These are phyloP conservation scores for Crithidia thermophila DNA, from an alignment of 208 protist species.

Conservation along the genomic window DNA sequence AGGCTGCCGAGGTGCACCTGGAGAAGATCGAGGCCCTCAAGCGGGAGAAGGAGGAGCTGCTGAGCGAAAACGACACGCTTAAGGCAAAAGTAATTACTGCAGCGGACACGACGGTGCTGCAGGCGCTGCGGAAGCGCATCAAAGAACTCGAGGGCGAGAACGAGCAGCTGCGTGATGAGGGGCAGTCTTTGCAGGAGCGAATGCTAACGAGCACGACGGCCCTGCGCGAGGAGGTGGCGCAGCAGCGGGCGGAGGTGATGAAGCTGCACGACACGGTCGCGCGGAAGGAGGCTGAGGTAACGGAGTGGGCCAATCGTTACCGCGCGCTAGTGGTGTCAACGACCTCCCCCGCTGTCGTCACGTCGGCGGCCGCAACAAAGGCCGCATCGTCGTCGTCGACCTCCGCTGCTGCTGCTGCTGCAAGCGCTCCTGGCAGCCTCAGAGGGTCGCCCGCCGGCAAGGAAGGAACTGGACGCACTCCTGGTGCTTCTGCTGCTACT, in stretches of 20 bases:
- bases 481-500: not conserved
- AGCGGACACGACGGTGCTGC: slow-evolving; percentile 43
- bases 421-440: not conserved
- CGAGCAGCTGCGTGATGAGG: slow-evolving; percentile 49
- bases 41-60: slow-evolving; percentile 52
- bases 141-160: slow-evolving; percentile 52
- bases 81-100: slow-evolving; percentile 37
- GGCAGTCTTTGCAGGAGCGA: slow-evolving; percentile 50
- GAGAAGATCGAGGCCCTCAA: slow-evolving; percentile 53
- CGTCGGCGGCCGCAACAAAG: no score
- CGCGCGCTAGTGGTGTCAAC: slow-evolving; percentile 24
- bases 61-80: slow-evolving; percentile 43
- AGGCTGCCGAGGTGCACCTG: slow-evolving; percentile 56
- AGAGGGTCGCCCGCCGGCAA: not conserved
- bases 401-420: not conserved
- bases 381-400: no score
- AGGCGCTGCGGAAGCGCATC: slow-evolving; percentile 45
- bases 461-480: not conserved
- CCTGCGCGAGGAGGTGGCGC: slow-evolving; percentile 69
- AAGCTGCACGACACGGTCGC: slow-evolving; percentile 43
- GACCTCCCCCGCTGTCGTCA: slow-evolving; percentile 8
- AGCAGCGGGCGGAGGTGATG: slow-evolving; percentile 50
- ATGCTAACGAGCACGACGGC: slow-evolving; percentile 47
- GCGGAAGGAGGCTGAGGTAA: slow-evolving; percentile 43
- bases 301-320: slow-evolving; percentile 42